Evolutionary conservation across 2,329 filamentous ascomycete genomes (phyloP), one percentile per base, ranked within the genome.

Genomic region (Aspergillus sp.): DNA sequence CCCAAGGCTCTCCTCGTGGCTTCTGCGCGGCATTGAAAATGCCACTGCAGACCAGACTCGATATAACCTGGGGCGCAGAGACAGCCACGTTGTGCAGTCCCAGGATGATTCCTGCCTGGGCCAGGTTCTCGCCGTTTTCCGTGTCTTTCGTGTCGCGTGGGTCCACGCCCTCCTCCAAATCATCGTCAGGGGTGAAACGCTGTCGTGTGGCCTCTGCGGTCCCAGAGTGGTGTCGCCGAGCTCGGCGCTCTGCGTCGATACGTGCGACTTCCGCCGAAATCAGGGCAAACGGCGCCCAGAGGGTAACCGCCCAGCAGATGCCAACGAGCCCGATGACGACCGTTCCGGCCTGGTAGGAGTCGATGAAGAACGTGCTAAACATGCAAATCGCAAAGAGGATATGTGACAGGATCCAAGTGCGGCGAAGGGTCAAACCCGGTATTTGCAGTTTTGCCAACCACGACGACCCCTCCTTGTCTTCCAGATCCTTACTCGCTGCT

Each of bases 61-160:
- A 86, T 34, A 95, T 72, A 39, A 95, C 88, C 55, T 96, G 89
- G 1, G 89, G 89, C 4, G 86, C 79, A 1, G 88, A 86, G 45
- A 96, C 83, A 11, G 88, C 81, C 63, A 96, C 89, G 58, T 96
- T 96, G 67, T 96, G 89, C 34, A 96, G 86, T 6, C 89, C 89
- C 2, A 96, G 72, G 27, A 96, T 86, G 25, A 95, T 82, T 26
- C 89, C 86, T 4, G 86, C 85, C 53, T 91, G 82, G 49, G 88
- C 82, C 2, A 75, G 68, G 24, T 75, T 70, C 15, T 75, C 69
- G 2, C 72, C 49, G 8, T 53, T 46, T 10, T 38, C 32, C 8
- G 50, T 29, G 11, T 52, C 43, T 16, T 59, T 50, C 17, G 34
- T 29, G 13, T 44, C 37, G 29, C 40, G 29, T 31, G 47, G 24